Evolutionary conservation across 805 yeast genomes (phyloP), one percentile per base, ranked within the genome.

Genomic region (Lachancea fermentati): DNA sequence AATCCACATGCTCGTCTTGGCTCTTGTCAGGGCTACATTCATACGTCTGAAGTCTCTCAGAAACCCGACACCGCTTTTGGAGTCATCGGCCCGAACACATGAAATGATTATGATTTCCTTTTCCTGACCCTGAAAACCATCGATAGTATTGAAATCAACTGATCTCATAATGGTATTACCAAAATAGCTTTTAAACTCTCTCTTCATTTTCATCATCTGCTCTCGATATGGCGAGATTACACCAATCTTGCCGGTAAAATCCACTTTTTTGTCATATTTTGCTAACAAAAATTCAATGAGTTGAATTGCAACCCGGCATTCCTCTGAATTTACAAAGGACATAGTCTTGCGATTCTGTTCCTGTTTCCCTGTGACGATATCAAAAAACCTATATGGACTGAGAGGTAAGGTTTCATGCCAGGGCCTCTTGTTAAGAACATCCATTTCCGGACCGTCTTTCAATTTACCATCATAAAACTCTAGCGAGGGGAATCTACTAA

Each of bases 111-210:
- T 85, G 34, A 93, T 78, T 47, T 91, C 97, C 61, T 91, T 93
- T 58, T 93, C 99, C 62, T 93, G 97, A 48, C 96, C 97, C 67
- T 88, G 99, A 59, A 89, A 93, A 1, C 97, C 98, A 71, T 93
- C 99, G 45, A 93, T 88, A 0, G 99, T 87, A 56, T 89, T 88
- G 65, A 93, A 88, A 56, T 85, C 95, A 36, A 94, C 78, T 39
- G 76, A 80, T 22, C 75, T 71, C 14, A 73, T 59, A 25, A 91
- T 81, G 3, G 66, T 55, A 2, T 66, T 66, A 8, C 97, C 97
- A 53, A 74, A 83, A 39, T 67, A 66, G 12, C 67, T 66, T 4
- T 65, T 58, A 53, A 93, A 91, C 1, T 70, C 60, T 14, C 72
- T 69, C 47, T 75, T 75, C 42, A 93, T 55, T 2, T 72, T 65